Evolutionary conservation across 176 grass and related monocot genomes (phyloP).

Genomic region (Musa beccarii): DNA sequence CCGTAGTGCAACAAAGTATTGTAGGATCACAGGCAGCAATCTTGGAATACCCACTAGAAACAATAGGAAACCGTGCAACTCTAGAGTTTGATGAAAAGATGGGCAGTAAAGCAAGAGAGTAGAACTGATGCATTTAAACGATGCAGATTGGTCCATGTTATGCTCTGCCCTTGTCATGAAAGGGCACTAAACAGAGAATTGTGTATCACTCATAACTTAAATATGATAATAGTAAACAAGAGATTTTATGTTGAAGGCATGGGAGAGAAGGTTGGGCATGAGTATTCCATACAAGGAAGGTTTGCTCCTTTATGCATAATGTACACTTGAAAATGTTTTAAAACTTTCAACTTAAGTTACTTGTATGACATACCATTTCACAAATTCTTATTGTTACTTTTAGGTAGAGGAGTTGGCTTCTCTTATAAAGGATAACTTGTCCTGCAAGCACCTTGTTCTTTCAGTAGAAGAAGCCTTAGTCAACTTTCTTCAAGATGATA

Average conservation of each 20-base stretch:
- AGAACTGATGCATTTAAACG: too few relatives aligned
- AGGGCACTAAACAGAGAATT: too few relatives aligned
- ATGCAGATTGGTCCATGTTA: too few relatives aligned
- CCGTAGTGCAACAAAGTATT: background rate
- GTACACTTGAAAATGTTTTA: background rate
- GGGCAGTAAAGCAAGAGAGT: background rate
- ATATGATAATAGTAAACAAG: too few relatives aligned
- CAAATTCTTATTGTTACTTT: background rate
- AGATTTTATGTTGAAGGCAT: too few relatives aligned
- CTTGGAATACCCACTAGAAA: background rate
- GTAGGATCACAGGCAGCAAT: background rate
- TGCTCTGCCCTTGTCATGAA: too few relatives aligned
- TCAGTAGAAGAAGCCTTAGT: constrained; percentile 65
- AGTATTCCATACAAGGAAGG: too few relatives aligned
- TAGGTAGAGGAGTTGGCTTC: constrained; percentile 87
- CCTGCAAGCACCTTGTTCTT: constrained; percentile 93
- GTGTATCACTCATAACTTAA: too few relatives aligned
- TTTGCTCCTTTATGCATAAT: too few relatives aligned
- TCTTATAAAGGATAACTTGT: constrained; percentile 88
- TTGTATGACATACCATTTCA: background rate
- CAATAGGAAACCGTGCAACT: background rate
- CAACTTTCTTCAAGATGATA: constrained; percentile 36
- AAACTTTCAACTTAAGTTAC: background rate
- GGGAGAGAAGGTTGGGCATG: too few relatives aligned
- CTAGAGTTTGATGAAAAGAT: background rate